phyloP scores from a whole-genome alignment of 2,329 filamentous ascomycete species.

The Colletotrichum magnum region DNA sequence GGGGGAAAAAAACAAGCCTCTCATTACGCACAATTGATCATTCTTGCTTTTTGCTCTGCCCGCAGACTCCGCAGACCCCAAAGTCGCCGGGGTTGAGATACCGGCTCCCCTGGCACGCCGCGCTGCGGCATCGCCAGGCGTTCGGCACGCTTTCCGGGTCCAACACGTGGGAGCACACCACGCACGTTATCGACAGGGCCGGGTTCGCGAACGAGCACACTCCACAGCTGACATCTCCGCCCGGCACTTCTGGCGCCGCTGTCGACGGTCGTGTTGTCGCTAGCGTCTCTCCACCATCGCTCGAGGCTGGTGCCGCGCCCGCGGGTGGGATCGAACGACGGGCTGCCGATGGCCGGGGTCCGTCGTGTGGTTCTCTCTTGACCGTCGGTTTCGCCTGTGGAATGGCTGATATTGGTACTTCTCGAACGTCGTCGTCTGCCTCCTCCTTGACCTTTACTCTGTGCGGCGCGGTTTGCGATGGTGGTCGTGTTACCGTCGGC shows the following conservation, averaged over 20 bases:
- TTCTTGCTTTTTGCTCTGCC: conserved; percentile 53
- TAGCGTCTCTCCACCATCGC: conserved; percentile 3
- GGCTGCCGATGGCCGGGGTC: neutral
- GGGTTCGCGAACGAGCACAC: conserved; percentile 80
- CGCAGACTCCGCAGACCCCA: conserved; percentile 79
- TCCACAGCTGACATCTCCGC: conserved; percentile 57
- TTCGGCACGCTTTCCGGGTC: conserved; percentile 64
- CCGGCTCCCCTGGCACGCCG: conserved; percentile 65
- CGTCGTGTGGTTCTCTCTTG: conserved; percentile 18
- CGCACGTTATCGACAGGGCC: conserved; percentile 69
- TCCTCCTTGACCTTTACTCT: conserved; percentile 30
- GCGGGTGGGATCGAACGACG: conserved; percentile 1
- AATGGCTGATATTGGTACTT: conserved; percentile 1
- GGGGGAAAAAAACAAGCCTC: neutral
- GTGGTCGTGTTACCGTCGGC: neutral
- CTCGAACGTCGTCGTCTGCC: neutral
- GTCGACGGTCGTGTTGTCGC: conserved; percentile 23
- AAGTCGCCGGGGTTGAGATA: conserved; percentile 81
- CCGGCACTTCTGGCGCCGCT: conserved; percentile 8
- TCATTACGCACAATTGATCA: neutral
- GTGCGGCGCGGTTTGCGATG: neutral
- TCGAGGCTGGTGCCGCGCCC: neutral
- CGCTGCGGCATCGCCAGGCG: conserved; percentile 75
- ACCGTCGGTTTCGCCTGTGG: conserved; percentile 12
- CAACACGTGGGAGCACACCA: conserved; percentile 79